A percentile compares a stretch with the other conserved stretches of the same genome.
Conservation (phyloP, 2,329 filamentous ascomycete species). For the Harringtonia lauricola region DNA sequence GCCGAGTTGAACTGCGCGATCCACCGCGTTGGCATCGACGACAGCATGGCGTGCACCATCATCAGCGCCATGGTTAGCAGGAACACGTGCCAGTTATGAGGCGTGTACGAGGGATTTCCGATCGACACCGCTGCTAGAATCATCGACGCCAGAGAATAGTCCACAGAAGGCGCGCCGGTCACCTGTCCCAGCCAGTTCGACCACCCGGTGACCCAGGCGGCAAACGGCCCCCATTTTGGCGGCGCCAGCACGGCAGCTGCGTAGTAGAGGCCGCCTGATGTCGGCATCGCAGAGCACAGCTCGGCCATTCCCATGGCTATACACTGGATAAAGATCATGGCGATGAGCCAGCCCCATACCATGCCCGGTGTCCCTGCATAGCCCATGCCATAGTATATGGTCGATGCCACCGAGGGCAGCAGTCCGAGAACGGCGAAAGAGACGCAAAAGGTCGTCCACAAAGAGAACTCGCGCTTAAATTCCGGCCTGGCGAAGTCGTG, state of each 20-base stretch:
- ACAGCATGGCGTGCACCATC: constrained; percentile 56
- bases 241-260: constrained; percentile 61
- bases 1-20: constrained; percentile 60
- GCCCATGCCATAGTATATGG: constrained; percentile 57
- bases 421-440: constrained; percentile 63
- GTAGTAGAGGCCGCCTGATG: constrained; percentile 63
- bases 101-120: constrained; percentile 51
- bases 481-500: constrained; percentile 24
- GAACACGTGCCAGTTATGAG: constrained; percentile 55
- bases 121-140: constrained; percentile 62
- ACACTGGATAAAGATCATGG: constrained; percentile 61
- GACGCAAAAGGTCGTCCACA: constrained; percentile 67
- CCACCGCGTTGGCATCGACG: constrained; percentile 60
- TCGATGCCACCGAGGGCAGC: constrained; percentile 60
- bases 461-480: constrained; percentile 54
- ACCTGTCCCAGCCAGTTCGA: constrained; percentile 60
- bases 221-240: constrained; percentile 52
- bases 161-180: constrained; percentile 53
- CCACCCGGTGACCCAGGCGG: constrained; percentile 60
- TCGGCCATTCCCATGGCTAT: constrained; percentile 61
- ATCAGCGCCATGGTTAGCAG: constrained; percentile 57
- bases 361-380: constrained; percentile 45
- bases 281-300: constrained; percentile 63
- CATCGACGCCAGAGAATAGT: constrained; percentile 59
- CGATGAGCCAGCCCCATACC: constrained; percentile 68